Evolutionary conservation across 768 basidiomycete species (phyloP).

Genomic region (Lanmaoa rubissima): DNA sequence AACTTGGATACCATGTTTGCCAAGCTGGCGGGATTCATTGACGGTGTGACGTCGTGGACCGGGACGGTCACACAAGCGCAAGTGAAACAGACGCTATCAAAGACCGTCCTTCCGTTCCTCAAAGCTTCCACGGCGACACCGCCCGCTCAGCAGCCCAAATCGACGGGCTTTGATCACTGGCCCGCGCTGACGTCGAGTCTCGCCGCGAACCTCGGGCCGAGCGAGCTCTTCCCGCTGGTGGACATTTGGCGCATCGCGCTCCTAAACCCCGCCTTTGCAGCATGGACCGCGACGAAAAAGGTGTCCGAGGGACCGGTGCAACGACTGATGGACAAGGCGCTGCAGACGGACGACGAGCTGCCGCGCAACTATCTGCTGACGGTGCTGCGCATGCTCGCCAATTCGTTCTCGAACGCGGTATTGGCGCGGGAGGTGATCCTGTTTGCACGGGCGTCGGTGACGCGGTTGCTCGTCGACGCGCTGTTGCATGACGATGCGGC

Average conservation of each 20-base stretch:
- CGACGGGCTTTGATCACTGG: conserved; percentile 48
- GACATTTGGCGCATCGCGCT: conserved; percentile 82
- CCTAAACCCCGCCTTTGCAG: conserved; percentile 57
- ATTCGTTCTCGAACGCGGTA: conserved; percentile 51
- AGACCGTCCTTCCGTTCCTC: conserved; percentile 59
- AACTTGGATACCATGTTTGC: conserved; percentile 57
- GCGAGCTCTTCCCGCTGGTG: conserved; percentile 72
- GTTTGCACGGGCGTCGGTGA: conserved; percentile 37
- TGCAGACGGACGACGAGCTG: conserved; percentile 24
- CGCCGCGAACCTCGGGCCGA: conserved; percentile 43
- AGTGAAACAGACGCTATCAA: conserved; percentile 50
- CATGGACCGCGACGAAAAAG: conserved; percentile 42
- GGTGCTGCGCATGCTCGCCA: conserved; percentile 64
- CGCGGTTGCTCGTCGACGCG: conserved; percentile 58
- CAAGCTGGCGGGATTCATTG: conserved; percentile 66
- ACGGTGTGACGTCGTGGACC: conserved; percentile 39
- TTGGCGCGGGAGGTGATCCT: conserved; percentile 43
- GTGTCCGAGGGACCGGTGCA: conserved; percentile 42
- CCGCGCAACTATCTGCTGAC: conserved; percentile 63
- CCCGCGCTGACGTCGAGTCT: conserved; percentile 45
- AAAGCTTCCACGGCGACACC: conserved; percentile 46
- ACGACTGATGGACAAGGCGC: conserved; percentile 46
- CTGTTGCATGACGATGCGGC: conserved; percentile 65
- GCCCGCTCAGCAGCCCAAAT: conserved; percentile 26
- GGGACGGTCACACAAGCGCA: conserved; percentile 32